Conservation (phyloP, 2,329 filamentous ascomycete genomes). For the Cladosporium cucumerinum region DNA sequence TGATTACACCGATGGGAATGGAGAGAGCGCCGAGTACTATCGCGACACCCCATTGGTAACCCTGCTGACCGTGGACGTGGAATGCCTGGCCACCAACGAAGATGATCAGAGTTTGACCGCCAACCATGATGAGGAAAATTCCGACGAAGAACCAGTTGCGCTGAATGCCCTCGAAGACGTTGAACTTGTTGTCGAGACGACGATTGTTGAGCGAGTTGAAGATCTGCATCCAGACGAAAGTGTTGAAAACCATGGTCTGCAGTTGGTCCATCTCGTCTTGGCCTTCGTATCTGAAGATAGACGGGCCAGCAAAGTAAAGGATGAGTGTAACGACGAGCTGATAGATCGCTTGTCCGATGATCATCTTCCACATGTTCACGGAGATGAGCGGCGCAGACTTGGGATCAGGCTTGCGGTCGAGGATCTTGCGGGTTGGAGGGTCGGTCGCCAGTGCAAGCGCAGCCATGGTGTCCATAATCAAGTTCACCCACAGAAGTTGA, state of each 20-base stretch:
- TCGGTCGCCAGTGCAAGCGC: conserved; percentile 86
- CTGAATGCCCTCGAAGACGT: conserved; percentile 85
- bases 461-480: conserved; percentile 96
- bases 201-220: conserved; percentile 99
- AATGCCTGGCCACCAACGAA: conserved; percentile 82
- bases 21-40: conserved; percentile 81
- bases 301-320: conserved; percentile 70
- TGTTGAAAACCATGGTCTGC: conserved; percentile 89
- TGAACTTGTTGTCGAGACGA: conserved; percentile 89
- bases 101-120: conserved; percentile 83
- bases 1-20: conserved; percentile 74
- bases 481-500: conserved; percentile 91
- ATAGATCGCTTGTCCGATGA: conserved; percentile 85
- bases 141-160: conserved; percentile 85
- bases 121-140: conserved; percentile 85
- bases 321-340: conserved; percentile 77
- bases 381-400: conserved; percentile 78
- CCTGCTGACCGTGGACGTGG: conserved; percentile 65
- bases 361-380: conserved; percentile 99
- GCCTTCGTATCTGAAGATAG: conserved; percentile 58
- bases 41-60: conserved; percentile 82
- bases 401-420: conserved; percentile 74
- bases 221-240: conserved; percentile 99
- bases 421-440: conserved; percentile 75
- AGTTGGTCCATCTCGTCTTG: conserved; percentile 50